Evolutionary conservation across 306 rosid genomes (phyloP).

Genomic region (Lotus japonicus): DNA sequence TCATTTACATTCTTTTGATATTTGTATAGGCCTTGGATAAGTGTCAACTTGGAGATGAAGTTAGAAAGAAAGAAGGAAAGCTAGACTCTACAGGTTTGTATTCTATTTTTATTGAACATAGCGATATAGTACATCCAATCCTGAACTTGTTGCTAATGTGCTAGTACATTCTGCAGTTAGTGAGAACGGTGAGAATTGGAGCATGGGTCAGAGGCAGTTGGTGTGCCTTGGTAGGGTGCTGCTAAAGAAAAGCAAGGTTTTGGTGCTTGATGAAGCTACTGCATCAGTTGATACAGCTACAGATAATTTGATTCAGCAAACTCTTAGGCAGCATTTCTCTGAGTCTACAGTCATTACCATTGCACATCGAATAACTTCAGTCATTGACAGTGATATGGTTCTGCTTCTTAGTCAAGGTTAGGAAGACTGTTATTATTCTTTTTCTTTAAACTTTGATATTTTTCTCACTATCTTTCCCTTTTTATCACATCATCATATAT

Average conservation of each 20-base stretch:
- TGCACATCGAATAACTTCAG: constrained; percentile 84
- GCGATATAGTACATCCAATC: background rate
- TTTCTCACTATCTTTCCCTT: too few species aligned
- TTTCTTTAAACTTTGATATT: background rate
- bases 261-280: constrained; percentile 92
- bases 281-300: constrained; percentile 90
- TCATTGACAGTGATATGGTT: constrained; percentile 74
- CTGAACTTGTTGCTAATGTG: background rate
- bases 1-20: background rate
- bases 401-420: constrained; percentile 72
- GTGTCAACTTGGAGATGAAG: constrained; percentile 90
- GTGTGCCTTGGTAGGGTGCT: constrained; percentile 86
- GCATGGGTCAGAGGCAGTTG: constrained; percentile 92
- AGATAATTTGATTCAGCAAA: constrained; percentile 77
- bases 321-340: constrained; percentile 57
- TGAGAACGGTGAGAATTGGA: constrained; percentile 94
- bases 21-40: constrained; percentile 62
- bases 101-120: background rate
- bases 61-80: constrained; percentile 74
- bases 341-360: constrained; percentile 66
- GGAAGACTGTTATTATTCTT: background rate
- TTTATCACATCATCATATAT: too few species aligned
- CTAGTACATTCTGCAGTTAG: constrained; percentile 35
- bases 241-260: constrained; percentile 70
- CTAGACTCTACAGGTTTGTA: constrained; percentile 65